Conservation (phyloP, 805 yeast genomes). For the Dipodascus geniculatus region DNA sequence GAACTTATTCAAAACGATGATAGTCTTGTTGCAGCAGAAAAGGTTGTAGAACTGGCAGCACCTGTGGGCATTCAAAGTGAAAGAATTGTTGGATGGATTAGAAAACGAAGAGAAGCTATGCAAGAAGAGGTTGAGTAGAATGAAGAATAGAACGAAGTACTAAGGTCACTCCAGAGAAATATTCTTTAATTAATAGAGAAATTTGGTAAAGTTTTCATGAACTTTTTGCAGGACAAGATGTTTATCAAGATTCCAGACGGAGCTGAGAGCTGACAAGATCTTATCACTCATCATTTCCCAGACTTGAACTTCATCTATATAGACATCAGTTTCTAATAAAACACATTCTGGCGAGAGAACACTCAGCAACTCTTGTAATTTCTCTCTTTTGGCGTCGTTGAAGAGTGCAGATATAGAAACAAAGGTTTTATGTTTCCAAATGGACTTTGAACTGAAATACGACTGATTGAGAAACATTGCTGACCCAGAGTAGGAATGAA, state of each 20-base stretch:
- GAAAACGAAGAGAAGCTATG: background rate
- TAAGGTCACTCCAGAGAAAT: too few species aligned
- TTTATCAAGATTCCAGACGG: background rate
- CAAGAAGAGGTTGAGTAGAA: background rate
- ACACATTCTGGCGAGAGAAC: background rate
- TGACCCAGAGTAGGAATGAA: constrained; percentile 86
- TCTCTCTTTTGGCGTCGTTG: constrained; percentile 27
- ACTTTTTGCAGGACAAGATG: background rate
- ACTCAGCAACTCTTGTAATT: constrained; percentile 22
- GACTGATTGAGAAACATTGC: constrained; percentile 34
- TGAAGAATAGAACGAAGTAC: background rate
- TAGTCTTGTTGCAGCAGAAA: background rate
- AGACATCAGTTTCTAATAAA: background rate
- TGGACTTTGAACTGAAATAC: constrained; percentile 13
- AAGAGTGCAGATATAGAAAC: constrained; percentile 47
- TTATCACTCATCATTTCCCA: background rate
- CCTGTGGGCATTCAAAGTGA: background rate
- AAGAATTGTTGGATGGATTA: background rate
- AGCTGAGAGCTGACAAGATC: background rate
- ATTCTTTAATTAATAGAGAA: background rate
- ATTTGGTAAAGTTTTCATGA: background rate
- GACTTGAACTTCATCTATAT: background rate
- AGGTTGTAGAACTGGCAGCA: background rate
- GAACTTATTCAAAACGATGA: background rate
- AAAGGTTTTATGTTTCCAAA: constrained; percentile 23